Base-by-base conservation (phyloP, 2,329 filamentous ascomycete species). In the Mycogone perniciosa region DNA sequence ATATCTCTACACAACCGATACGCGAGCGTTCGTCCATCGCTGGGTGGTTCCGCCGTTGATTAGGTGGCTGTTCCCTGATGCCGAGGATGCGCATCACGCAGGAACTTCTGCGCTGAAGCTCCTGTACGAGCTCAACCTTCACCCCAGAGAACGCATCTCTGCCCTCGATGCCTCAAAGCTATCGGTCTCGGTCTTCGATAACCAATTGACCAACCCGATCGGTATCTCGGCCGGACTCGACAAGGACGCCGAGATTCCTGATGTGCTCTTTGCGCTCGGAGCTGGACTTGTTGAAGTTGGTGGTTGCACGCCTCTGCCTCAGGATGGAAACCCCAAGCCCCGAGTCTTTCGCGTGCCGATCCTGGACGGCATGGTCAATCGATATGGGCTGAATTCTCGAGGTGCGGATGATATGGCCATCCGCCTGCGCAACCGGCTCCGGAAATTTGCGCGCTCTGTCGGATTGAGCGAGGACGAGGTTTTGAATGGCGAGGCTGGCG, bases 181-280 rank as follows among this genome's bases (percentile, higher is more conserved):
- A 4, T 58, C 64, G 20, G 60, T 65, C 11, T 66, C 72, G 9
- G 84, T 97, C 20, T 96, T 95, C 65, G 89, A 87, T 34, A 80
- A 86, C 55, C 77, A 73, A 4, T 71, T 99, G 43, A 76, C 80
- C 61, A 97, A 96, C 69, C 93, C 93, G 1, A 84, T 99, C 61
- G 93, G 87, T 51, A 96, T 95, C 56, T 95, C 89, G n/a, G 93
- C 89, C 5, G 93, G 93, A 7, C 82, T 99, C 40, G 93, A 97
- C 74, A 97, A 99, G 75, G 81, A 95, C 63, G 93, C 85, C 48
- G 89, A 96, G 55, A 85, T 97, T 48, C 88, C 91, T 1, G 87
- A 92, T 61, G 80, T 85, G 10, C 76, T 99, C 34, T 88, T 97
- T 64, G 89, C 84, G 6, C 73, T 96, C 3, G 93, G 93, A 31